Conservation (phyloP, 768 basidiomycete genomes). For the Asterophora lycoperdoides region DNA sequence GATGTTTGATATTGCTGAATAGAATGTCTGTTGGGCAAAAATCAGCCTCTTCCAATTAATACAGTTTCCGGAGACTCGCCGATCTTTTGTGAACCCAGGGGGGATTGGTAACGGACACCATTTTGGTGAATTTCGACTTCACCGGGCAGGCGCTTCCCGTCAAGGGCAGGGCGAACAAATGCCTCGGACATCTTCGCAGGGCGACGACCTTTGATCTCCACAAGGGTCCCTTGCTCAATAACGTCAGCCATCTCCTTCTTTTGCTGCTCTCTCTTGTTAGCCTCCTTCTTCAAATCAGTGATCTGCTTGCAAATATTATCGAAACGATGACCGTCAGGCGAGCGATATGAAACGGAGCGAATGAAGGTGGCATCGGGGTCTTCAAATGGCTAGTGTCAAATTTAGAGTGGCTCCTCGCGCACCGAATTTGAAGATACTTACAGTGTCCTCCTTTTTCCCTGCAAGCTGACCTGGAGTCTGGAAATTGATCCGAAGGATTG, state of each 20-base stretch:
- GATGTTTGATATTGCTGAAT: conserved; percentile 96
- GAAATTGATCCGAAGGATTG: conserved; percentile 94
- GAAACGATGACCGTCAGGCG: conserved; percentile 84
- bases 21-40: conserved; percentile 62
- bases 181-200: conserved; percentile 88
- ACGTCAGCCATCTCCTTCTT: conserved; percentile 99
- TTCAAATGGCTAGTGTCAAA: conserved; percentile 73
- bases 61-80: conserved; percentile 47
- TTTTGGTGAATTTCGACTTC: conserved; percentile 98
- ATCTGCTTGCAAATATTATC: conserved; percentile 88
- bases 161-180: conserved; percentile 88
- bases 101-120: conserved; percentile 89
- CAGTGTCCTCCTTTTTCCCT: conserved; percentile 98
- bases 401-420: not conserved
- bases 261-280: conserved; percentile 95
- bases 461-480: conserved; percentile 97
- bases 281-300: conserved; percentile 92
- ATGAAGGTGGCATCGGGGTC: conserved; percentile 96
- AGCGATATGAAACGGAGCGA: conserved; percentile 92
- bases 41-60: not conserved
- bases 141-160: conserved; percentile 94
- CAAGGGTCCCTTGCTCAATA: conserved; percentile 85
- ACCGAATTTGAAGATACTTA: conserved; percentile 26
- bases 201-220: conserved; percentile 85
- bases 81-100: conserved; percentile 84